Evolutionary conservation across 371 early-diverging fungal genomes (phyloP), one percentile per base, ranked within the genome.

Genomic region (Amoeboaphelidium protococcarum): DNA sequence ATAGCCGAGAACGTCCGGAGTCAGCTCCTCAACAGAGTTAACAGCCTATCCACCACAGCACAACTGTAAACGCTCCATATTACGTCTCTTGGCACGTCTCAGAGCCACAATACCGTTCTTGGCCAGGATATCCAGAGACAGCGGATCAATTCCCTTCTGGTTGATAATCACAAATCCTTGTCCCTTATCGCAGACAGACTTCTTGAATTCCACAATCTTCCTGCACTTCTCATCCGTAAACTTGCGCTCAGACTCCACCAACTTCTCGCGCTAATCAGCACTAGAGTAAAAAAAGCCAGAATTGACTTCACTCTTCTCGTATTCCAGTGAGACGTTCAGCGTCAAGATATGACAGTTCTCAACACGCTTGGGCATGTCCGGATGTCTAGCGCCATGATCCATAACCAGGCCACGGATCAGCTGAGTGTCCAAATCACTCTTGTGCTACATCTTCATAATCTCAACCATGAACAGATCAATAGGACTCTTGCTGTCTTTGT

Each of bases 261-360:
- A 73, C 64, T 84, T 86, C 53, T 97, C 95, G 54, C 99, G 82
- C 66, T 99, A 95, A 53, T 89, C 94, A 40, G 98, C 88, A 42
- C 80, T 75, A 55, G 79, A 80, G 70, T 99, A 99, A 67, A 89
- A 96, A 74, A 99, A 99, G 46, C 91, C 83, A 53, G 98, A 91
- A 76, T 99, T 98, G 71, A 98, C 79, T 65, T 99, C 99, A 56
- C 90, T 89, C 74, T 98, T 98, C 63, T 99, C 99, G 64, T 99
- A 99, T 70, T 99, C 99, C 50, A 99, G 71, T 25, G 95, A 94
- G 47, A 98, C 92, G 59, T 99, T 99, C 47, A 95, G 69, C 13
- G 91, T 95, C 48, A 99, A 66, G 24, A 99, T 67, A 59, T 68
- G 88, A 31, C 86, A 88, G 62, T 99, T 76, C 55, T 75, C 72